phyloP scores from a whole-genome alignment of 2,329 filamentous ascomycete genomes.

The Thielaviopsis musarum region DNA sequence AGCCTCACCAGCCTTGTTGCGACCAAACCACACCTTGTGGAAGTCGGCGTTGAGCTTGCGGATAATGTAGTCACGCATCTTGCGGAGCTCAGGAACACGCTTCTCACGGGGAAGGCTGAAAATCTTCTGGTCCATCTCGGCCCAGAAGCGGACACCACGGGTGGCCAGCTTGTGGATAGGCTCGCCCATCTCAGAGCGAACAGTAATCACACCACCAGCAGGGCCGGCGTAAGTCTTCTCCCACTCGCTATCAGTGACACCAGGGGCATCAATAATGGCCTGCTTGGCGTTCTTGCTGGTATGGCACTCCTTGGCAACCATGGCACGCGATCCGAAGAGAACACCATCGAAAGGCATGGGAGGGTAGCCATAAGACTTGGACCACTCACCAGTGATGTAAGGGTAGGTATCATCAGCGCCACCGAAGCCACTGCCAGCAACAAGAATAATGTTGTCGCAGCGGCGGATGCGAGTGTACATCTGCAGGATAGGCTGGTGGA shows the following conservation, averaged over 20 bases:
- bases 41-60: conserved; percentile 92
- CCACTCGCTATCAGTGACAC: conserved; percentile 70
- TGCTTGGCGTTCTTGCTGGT: conserved; percentile 79
- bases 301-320: conserved; percentile 84
- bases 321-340: conserved; percentile 81
- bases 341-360: conserved; percentile 91
- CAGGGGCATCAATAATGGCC: conserved; percentile 72
- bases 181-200: conserved; percentile 97
- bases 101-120: conserved; percentile 94
- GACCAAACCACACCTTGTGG: conserved; percentile 93
- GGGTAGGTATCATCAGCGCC: conserved; percentile 81
- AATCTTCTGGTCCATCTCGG: conserved; percentile 97
- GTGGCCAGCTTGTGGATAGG: conserved; percentile 98
- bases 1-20: conserved; percentile 61
- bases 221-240: conserved; percentile 86
- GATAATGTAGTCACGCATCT: conserved; percentile 80
- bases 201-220: conserved; percentile 86
- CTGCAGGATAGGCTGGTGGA: conserved; percentile 77
- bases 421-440: conserved; percentile 85
- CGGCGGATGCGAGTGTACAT: conserved; percentile 84
- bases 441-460: conserved; percentile 70
- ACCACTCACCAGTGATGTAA: conserved; percentile 80
- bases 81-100: conserved; percentile 71
- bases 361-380: conserved; percentile 71
- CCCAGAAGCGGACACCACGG: conserved; percentile 90